Evolutionary conservation across 2,329 filamentous ascomycete genomes (phyloP).

Genomic region (Xylariaceae sp.): DNA sequence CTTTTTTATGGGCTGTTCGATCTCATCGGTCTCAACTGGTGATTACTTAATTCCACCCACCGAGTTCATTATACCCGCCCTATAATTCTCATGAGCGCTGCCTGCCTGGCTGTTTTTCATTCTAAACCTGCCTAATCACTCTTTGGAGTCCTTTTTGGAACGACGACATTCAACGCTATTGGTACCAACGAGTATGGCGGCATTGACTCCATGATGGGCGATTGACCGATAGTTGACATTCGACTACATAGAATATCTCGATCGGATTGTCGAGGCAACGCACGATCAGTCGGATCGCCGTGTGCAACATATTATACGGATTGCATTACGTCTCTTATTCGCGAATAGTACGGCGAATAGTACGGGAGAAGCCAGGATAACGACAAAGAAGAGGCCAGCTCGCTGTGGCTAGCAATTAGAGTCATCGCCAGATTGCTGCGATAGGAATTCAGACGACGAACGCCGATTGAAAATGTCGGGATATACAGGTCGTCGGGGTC

Average conservation of each 20-base stretch:
- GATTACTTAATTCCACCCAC: slow-evolving; percentile 17
- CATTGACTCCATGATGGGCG: background rate
- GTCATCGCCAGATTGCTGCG: slow-evolving; percentile 1
- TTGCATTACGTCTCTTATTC: background rate
- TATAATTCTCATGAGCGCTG: slow-evolving; percentile 10
- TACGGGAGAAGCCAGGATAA: background rate
- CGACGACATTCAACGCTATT: slow-evolving; percentile 8
- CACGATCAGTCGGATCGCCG: background rate
- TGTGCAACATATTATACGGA: background rate
- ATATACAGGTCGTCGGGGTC: slow-evolving; percentile 70
- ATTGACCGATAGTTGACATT: slow-evolving; percentile 2
- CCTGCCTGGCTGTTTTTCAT: slow-evolving; percentile 11
- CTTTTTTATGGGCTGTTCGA: slow-evolving; percentile 16
- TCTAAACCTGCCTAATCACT: slow-evolving; percentile 5
- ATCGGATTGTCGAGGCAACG: background rate
- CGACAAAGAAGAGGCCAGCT: background rate
- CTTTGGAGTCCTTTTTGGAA: background rate
- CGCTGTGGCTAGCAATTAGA: background rate
- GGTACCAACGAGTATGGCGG: background rate
- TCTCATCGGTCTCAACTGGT: slow-evolving; percentile 9
- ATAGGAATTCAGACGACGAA: background rate
- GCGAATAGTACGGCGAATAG: no score
- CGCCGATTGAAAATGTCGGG: slow-evolving; percentile 18
- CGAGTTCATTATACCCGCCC: background rate
- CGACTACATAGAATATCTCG: background rate